Conservation (phyloP, 2,329 filamentous ascomycete species). For the Aspergillus novoparasiticus region DNA sequence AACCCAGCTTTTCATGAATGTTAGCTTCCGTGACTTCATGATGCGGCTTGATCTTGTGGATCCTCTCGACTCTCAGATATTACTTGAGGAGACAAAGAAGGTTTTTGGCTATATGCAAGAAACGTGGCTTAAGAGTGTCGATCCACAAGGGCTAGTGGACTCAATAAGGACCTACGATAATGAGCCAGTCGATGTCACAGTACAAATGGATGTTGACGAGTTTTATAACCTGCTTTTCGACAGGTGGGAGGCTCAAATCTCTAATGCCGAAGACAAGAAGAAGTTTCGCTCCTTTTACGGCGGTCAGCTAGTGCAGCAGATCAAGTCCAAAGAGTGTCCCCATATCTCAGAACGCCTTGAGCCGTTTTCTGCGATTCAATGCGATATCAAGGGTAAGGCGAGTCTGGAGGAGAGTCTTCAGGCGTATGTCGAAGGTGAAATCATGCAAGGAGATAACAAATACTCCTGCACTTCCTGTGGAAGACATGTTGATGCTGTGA, state of each 20-base stretch:
- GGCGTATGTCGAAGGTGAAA: constrained; percentile 94
- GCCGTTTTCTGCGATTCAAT: constrained; percentile 91
- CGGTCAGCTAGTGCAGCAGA: constrained; percentile 88
- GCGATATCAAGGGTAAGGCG: constrained; percentile 90
- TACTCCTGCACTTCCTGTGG: constrained; percentile 95
- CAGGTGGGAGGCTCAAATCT: constrained; percentile 82
- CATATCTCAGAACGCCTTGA: constrained; percentile 92
- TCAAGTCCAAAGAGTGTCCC: constrained; percentile 90
- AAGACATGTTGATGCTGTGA: constrained; percentile 87
- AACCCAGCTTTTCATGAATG: constrained; percentile 95
- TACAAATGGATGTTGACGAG: constrained; percentile 98
- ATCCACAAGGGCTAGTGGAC: constrained; percentile 71
- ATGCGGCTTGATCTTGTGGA: constrained; percentile 64
- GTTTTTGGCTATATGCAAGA: constrained; percentile 88
- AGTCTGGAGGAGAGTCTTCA: constrained; percentile 83
- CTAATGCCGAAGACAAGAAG: constrained; percentile 67
- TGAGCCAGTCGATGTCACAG: constrained; percentile 77
- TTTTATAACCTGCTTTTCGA: constrained; percentile 96
- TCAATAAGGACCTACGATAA: constrained; percentile 84
- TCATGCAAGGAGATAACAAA: constrained; percentile 98
- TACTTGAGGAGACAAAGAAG: constrained; percentile 76
- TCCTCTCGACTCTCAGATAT: constrained; percentile 59
- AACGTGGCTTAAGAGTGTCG: constrained; percentile 71
- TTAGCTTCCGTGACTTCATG: constrained; percentile 83
- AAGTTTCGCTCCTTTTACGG: constrained; percentile 83